Evolutionary conservation across 129 eudicot genomes (phyloP).

Genomic region (Pseudognaphalium luteoalbum): DNA sequence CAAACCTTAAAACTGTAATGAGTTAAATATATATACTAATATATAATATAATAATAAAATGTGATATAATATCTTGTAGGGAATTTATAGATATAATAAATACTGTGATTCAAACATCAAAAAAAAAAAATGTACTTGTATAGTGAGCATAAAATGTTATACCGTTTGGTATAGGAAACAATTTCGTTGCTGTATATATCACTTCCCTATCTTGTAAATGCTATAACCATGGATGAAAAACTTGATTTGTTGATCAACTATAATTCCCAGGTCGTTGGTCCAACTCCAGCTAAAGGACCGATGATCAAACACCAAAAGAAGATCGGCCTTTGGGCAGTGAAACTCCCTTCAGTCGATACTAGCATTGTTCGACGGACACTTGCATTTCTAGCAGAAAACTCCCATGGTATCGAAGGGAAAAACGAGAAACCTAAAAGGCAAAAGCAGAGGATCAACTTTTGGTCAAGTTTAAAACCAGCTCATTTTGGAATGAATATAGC

Average conservation of each 20-base stretch:
- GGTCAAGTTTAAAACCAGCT: constrained; percentile 83
- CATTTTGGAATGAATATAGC: constrained; percentile 76
- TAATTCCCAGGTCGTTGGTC: constrained; percentile 70
- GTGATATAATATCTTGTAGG: too few species aligned
- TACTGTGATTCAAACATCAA: too few species aligned
- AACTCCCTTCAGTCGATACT: constrained; percentile 46
- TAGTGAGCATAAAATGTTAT: too few species aligned
- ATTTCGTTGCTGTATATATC: too few species aligned
- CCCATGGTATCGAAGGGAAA: constrained; percentile 66
- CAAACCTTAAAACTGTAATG: too few species aligned
- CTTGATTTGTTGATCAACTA: background rate
- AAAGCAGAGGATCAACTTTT: constrained; percentile 52
- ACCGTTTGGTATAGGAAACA: too few species aligned
- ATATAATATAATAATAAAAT: too few species aligned
- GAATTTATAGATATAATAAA: too few species aligned
- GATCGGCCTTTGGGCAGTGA: constrained; percentile 29
- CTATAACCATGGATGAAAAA: too few species aligned
- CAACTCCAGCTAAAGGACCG: constrained; percentile 49
- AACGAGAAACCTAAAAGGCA: constrained; percentile 48
- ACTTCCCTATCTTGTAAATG: too few species aligned
- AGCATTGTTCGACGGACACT: constrained; percentile 73
- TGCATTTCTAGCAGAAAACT: constrained; percentile 57
- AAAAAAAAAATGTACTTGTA: too few species aligned
- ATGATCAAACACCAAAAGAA: constrained; percentile 64
- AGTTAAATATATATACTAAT: too few species aligned